Conservation (phyloP, 129 eudicot genomes). For the Rutidosis leptorrhynchoides region DNA sequence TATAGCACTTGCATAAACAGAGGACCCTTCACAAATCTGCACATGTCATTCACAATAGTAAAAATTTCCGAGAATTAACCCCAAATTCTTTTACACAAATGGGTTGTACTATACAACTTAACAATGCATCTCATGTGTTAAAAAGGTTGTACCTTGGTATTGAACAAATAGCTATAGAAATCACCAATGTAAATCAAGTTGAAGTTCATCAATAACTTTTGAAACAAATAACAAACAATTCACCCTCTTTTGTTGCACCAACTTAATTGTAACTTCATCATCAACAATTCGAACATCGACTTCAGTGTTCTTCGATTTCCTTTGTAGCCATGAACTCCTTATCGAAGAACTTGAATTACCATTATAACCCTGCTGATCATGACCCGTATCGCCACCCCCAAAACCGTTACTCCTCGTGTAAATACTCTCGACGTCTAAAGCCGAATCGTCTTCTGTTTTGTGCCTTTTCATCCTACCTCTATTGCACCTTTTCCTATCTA, state of each 20-base stretch:
- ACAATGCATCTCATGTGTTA: constrained; percentile 4
- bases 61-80: constrained; percentile 11
- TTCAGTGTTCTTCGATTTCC: constrained; percentile 82
- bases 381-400: constrained; percentile 13
- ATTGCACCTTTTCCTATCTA: constrained; percentile 68
- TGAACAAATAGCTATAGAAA: constrained; percentile 78
- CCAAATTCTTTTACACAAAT: constrained; percentile 1
- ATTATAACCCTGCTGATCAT: constrained; percentile 44
- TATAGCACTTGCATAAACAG: constrained; percentile 87
- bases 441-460: constrained; percentile 52
- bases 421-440: constrained; percentile 38
- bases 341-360: constrained; percentile 49
- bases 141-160: constrained; percentile 70
- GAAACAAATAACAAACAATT: constrained; percentile 72
- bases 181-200: constrained; percentile 92
- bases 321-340: constrained; percentile 88
- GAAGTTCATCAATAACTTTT: constrained; percentile 82
- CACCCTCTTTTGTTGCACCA: constrained; percentile 80
- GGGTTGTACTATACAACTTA: constrained; percentile 10
- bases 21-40: constrained; percentile 94
- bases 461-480: constrained; percentile 67
- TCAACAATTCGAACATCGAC: constrained; percentile 90
- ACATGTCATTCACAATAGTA: constrained; percentile 23
- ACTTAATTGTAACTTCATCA: constrained; percentile 86
- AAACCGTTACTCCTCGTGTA: constrained; percentile 30